phyloP scores from a whole-genome alignment of 106 monocot species.

The Dendrobium chrysotoxum region DNA sequence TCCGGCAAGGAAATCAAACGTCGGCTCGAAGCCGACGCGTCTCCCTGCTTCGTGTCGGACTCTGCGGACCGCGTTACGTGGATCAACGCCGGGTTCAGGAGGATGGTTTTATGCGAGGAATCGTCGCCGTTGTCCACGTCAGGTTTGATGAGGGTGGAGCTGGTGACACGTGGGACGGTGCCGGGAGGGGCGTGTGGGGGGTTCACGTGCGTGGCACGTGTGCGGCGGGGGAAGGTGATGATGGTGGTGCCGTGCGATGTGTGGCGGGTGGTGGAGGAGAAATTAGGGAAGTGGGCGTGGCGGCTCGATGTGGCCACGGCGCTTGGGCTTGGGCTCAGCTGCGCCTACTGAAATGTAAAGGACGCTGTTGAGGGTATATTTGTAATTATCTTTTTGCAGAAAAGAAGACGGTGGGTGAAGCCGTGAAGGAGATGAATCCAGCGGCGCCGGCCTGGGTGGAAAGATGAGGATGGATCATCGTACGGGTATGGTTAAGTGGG shows the following conservation, averaged over 20 bases:
- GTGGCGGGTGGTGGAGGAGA: conserved; percentile 18
- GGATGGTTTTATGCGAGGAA: conserved; percentile 31
- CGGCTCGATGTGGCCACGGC: conserved; percentile 32
- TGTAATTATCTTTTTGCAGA: too few species aligned
- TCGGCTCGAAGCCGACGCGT: conserved; percentile 28
- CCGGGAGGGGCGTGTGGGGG: conserved; percentile 30
- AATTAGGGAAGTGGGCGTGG: conserved; percentile 23
- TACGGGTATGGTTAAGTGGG: too few species aligned
- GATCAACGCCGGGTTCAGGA: conserved; percentile 46
- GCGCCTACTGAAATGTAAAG: too few species aligned
- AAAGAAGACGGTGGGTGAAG: too few species aligned
- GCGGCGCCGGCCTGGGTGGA: too few species aligned
- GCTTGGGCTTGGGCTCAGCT: conserved; percentile 18
- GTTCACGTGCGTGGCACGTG: conserved; percentile 30
- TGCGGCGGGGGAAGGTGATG: conserved; percentile 14
- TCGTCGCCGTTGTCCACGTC: not conserved
- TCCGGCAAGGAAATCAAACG: conserved; percentile 5
- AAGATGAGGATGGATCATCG: too few species aligned
- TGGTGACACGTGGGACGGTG: conserved; percentile 33
- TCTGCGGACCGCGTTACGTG: conserved; percentile 39
- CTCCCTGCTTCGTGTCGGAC: conserved; percentile 58
- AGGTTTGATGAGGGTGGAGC: conserved; percentile 12
- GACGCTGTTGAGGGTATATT: too few species aligned
- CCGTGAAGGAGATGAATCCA: too few species aligned
- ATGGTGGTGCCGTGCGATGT: conserved; percentile 34